Conservation (phyloP, 2,329 filamentous ascomycete species). For the Calonectria pauciramosa region DNA sequence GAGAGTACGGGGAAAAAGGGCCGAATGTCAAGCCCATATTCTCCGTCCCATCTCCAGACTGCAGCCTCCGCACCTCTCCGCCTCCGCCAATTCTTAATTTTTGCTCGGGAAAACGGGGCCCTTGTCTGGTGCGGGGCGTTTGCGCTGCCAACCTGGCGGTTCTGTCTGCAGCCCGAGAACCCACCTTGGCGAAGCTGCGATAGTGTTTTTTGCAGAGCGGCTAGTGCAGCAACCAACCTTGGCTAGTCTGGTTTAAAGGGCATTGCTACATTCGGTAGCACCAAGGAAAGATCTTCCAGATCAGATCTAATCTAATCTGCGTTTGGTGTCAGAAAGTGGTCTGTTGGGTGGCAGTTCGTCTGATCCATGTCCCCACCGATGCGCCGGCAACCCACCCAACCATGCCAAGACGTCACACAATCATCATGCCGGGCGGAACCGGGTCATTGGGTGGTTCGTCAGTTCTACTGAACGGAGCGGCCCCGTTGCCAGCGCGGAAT, state of each 20-base stretch:
- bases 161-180: not conserved
- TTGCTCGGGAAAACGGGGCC: not conserved
- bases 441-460: not conserved
- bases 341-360: not conserved
- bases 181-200: not conserved
- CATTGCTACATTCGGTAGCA: not conserved
- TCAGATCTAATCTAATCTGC: constrained; percentile 10
- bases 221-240: not conserved
- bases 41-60: constrained; percentile 4
- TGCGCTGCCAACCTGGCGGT: not conserved
- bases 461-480: not conserved
- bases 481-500: not conserved
- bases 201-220: not conserved
- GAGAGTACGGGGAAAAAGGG: constrained; percentile 17
- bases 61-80: not conserved
- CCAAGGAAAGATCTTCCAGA: not conserved
- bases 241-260: not conserved
- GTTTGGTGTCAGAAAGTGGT: not conserved
- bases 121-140: not conserved
- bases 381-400: not conserved
- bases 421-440: not conserved
- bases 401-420: not conserved
- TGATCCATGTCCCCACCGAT: not conserved
- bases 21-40: constrained; percentile 3
- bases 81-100: constrained; percentile 3